Conservation (phyloP, 2,329 filamentous ascomycete species). For the Penicillium verrucosum region DNA sequence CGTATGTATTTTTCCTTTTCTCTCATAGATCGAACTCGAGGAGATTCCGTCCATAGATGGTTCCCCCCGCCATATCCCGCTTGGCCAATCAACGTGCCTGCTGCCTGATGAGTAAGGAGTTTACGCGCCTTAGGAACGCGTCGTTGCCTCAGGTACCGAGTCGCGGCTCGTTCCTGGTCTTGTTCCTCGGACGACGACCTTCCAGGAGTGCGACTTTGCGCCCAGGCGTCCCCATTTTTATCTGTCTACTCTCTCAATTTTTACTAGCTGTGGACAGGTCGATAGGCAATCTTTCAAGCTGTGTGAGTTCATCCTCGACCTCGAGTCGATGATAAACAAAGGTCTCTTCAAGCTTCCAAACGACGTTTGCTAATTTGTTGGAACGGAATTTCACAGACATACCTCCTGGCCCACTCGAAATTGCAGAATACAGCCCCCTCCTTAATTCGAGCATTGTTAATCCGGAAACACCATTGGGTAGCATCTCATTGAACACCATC, state of each 20-base stretch:
- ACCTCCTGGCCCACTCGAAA: not conserved
- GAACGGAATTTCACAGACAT: slow-evolving; percentile 7
- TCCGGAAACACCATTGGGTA: not conserved
- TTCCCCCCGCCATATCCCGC: not conserved
- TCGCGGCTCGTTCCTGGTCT: slow-evolving; percentile 24
- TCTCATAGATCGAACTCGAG: slow-evolving; percentile 2
- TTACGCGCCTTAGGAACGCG: slow-evolving; percentile 24
- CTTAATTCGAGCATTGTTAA: not conserved
- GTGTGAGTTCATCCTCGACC: slow-evolving; percentile 25
- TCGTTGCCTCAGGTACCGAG: slow-evolving; percentile 29
- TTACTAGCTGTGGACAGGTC: slow-evolving; percentile 13
- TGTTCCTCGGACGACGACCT: slow-evolving; percentile 38
- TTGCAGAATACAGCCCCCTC: not conserved
- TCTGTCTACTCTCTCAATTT: slow-evolving; percentile 14
- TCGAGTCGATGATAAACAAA: slow-evolving; percentile 11
- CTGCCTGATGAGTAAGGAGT: slow-evolving; percentile 11
- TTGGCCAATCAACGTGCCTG: slow-evolving; percentile 9
- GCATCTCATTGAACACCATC: not conserved
- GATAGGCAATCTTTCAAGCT: slow-evolving; percentile 20
- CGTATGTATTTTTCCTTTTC: not conserved
- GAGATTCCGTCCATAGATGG: not conserved
- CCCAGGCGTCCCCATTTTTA: slow-evolving; percentile 19
- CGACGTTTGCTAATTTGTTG: slow-evolving; percentile 6
- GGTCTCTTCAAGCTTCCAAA: not conserved
- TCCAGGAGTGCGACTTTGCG: slow-evolving; percentile 23